These are phyloP conservation scores for Asterophora lycoperdoides DNA, from an alignment of 768 basidiomycete genomes.

Conservation along the genomic window DNA sequence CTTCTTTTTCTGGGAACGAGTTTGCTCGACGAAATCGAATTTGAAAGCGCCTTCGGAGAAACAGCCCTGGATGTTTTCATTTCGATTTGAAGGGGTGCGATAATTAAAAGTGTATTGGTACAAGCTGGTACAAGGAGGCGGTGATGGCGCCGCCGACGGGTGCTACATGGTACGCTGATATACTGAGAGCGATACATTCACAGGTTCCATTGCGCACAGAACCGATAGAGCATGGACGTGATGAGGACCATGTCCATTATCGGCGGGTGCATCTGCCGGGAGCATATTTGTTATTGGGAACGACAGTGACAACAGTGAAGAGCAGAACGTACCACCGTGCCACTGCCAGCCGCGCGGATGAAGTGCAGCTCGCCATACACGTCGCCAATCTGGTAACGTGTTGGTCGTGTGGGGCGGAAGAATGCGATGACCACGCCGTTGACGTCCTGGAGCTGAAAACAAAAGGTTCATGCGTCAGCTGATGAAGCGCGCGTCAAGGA, in stretches of 20 bases:
- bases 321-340: slow-evolving; percentile 63
- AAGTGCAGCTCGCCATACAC: slow-evolving; percentile 86
- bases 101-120: slow-evolving; percentile 15
- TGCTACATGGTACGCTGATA: background rate
- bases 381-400: slow-evolving; percentile 82
- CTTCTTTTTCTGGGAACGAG: background rate
- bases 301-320: slow-evolving; percentile 14
- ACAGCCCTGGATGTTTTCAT: slow-evolving; percentile 1
- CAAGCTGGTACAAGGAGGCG: slow-evolving; percentile 10
- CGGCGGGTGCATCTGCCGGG: slow-evolving; percentile 75
- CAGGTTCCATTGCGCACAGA: slow-evolving; percentile 55
- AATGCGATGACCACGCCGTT: slow-evolving; percentile 69
- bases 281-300: slow-evolving; percentile 14
- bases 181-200: slow-evolving; percentile 20
- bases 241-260: slow-evolving; percentile 88
- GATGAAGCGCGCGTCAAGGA: slow-evolving; percentile 16
- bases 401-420: slow-evolving; percentile 72
- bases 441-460: slow-evolving; percentile 64
- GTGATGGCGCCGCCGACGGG: background rate
- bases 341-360: slow-evolving; percentile 71
- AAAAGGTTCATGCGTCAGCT: slow-evolving; percentile 11
- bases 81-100: background rate
- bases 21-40: background rate
- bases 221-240: slow-evolving; percentile 82
- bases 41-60: background rate